Evolutionary conservation across 2,329 filamentous ascomycete species (phyloP).

Genomic region (Fusarium sp.): DNA sequence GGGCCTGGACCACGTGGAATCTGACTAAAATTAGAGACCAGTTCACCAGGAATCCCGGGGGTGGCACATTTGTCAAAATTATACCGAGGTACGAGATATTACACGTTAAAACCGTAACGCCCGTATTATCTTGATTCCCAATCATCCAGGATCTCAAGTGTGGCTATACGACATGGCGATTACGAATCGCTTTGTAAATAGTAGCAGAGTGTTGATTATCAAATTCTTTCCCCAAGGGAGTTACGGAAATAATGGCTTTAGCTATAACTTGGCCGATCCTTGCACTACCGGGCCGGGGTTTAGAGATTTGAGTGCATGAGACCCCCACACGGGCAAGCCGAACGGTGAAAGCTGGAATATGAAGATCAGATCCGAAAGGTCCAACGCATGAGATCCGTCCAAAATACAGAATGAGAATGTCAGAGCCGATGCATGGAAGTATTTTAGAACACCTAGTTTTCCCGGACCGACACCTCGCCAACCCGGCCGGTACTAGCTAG

Average conservation of each 20-base stretch:
- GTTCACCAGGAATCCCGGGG: slow-evolving; percentile 18
- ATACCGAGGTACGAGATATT: background rate
- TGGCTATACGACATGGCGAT: slow-evolving; percentile 1
- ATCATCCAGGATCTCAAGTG: background rate
- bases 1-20: slow-evolving; percentile 42
- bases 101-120: background rate
- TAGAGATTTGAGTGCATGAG: slow-evolving; percentile 4
- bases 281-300: slow-evolving; percentile 23
- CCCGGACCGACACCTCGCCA: slow-evolving; percentile 11
- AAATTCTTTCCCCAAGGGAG: background rate
- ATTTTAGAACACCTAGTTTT: slow-evolving; percentile 12
- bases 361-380: slow-evolving; percentile 12
- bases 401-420: slow-evolving; percentile 10
- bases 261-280: background rate
- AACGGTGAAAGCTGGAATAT: slow-evolving; percentile 40
- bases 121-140: background rate
- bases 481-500: slow-evolving; percentile 3
- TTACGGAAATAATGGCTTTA: slow-evolving; percentile 17
- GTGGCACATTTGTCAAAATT: slow-evolving; percentile 2
- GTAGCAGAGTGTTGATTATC: background rate
- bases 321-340: slow-evolving; percentile 45
- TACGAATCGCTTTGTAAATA: slow-evolving; percentile 8
- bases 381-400: background rate
- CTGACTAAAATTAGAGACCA: slow-evolving; percentile 40
- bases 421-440: slow-evolving; percentile 23